These are phyloP conservation scores for Termitomyces heimii DNA, from an alignment of 768 basidiomycete genomes.

Conservation along the genomic window DNA sequence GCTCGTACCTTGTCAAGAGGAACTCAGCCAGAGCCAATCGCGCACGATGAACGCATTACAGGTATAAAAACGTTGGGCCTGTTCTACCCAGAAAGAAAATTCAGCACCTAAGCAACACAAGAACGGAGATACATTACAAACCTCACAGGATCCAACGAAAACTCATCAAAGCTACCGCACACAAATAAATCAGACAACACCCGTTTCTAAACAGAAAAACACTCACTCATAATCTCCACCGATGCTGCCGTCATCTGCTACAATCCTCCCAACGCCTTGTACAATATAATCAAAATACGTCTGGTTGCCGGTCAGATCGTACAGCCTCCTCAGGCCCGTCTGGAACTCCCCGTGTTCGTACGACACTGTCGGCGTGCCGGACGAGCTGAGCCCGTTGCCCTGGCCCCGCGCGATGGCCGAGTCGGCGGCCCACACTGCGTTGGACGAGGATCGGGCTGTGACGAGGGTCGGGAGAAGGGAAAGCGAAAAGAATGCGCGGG, in stretches of 20 bases:
- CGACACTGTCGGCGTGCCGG: conserved; percentile 28
- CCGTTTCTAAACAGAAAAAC: not conserved
- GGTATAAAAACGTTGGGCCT: conserved; percentile 33
- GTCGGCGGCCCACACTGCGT: conserved; percentile 41
- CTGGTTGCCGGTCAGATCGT: conserved; percentile 31
- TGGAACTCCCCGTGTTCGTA: conserved; percentile 36
- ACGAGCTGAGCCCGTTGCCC: conserved; percentile 33
- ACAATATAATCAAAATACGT: conserved; percentile 37
- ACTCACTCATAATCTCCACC: conserved; percentile 33
- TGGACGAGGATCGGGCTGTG: conserved; percentile 27
- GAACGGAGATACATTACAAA: conserved; percentile 4
- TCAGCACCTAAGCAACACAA: not conserved
- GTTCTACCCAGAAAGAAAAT: conserved; percentile 17
- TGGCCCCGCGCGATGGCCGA: conserved; percentile 37
- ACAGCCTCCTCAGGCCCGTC: conserved; percentile 33
- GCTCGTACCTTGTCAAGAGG: conserved; percentile 20
- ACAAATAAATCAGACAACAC: conserved; percentile 7
- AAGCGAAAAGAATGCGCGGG: not conserved
- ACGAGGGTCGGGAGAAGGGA: not conserved
- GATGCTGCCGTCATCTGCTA: conserved; percentile 33
- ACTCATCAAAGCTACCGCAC: conserved; percentile 23
- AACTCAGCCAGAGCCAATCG: not conserved
- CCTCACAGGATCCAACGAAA: conserved; percentile 32
- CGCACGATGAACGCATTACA: conserved; percentile 17
- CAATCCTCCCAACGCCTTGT: conserved; percentile 31